phyloP scores from a whole-genome alignment of 345 rosid species.

The Microcos paniculata region DNA sequence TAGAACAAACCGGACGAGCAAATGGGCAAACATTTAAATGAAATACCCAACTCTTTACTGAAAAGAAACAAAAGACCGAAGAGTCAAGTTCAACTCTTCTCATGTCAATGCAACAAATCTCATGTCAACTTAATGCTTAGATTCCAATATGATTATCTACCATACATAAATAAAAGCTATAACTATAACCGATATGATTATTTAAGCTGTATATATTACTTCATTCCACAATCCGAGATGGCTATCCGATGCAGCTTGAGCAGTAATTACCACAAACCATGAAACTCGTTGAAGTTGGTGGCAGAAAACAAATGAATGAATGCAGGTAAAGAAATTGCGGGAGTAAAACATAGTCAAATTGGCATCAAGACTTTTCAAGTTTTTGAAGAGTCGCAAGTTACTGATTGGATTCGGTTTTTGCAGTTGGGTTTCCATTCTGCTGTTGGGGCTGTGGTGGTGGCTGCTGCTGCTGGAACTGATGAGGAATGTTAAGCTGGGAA shows the following conservation, averaged over 20 bases:
- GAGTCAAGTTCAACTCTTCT: conserved; percentile 28
- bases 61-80: conserved; percentile 1
- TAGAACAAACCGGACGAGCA: not conserved
- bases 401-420: conserved; percentile 49
- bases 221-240: conserved; percentile 23
- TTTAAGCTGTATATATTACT: conserved; percentile 27
- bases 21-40: not conserved
- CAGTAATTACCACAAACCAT: conserved; percentile 16
- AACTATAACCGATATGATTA: conserved; percentile 17
- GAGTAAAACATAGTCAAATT: conserved; percentile 9
- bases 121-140: conserved; percentile 24
- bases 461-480: conserved; percentile 29
- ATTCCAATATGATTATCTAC: conserved; percentile 30
- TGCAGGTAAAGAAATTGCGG: conserved; percentile 14
- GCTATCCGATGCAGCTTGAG: conserved; percentile 22
- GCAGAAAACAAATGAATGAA: conserved; percentile 42
- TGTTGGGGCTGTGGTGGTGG: conserved; percentile 19
- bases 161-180: conserved; percentile 7
- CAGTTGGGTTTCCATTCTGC: conserved; percentile 39
- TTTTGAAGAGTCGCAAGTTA: not conserved
- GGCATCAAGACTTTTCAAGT: not conserved
- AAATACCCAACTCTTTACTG: not conserved
- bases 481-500: conserved; percentile 40
- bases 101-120: conserved; percentile 23
- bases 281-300: conserved; percentile 19